A percentile compares a stretch with the other conserved stretches of the same genome.
phyloP scores from a whole-genome alignment of 345 rosid species.

The Bruguiera parviflora region DNA sequence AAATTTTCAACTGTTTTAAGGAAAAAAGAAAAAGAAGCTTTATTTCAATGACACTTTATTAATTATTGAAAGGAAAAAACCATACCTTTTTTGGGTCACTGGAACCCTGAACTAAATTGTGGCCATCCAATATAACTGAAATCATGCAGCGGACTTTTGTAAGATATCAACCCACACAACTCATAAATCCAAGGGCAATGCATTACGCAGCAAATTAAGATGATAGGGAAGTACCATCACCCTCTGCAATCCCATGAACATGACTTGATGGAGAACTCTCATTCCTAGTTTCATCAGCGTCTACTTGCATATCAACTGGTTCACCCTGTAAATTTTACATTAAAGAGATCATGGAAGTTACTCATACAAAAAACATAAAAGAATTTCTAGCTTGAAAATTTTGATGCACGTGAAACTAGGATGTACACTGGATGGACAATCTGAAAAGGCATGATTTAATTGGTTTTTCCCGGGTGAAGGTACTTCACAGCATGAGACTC shows the following conservation, averaged over 20 bases:
- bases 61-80: not conserved
- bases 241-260: slow-evolving; percentile 44
- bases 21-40: not conserved
- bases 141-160: slow-evolving; percentile 23
- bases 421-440: slow-evolving; percentile 55
- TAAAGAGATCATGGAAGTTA: slow-evolving; percentile 13
- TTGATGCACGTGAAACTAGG: slow-evolving; percentile 16
- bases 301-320: slow-evolving; percentile 44
- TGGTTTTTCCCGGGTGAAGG: slow-evolving; percentile 41
- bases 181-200: slow-evolving; percentile 8
- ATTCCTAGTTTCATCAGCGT: slow-evolving; percentile 42
- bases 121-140: slow-evolving; percentile 42
- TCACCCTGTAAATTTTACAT: slow-evolving; percentile 40
- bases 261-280: slow-evolving; percentile 44
- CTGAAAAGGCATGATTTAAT: slow-evolving; percentile 31
- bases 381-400: slow-evolving; percentile 12
- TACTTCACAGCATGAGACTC: slow-evolving; percentile 32
- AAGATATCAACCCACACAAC: slow-evolving; percentile 25
- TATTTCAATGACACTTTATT: not conserved
- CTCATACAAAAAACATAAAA: not conserved
- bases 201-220: not conserved
- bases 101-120: slow-evolving; percentile 20
- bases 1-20: not conserved
- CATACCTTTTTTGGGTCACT: slow-evolving; percentile 47
- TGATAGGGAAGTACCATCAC: slow-evolving; percentile 28